phyloP scores from a whole-genome alignment of 805 yeast genomes.

The Blastobotrys mokoenaii region DNA sequence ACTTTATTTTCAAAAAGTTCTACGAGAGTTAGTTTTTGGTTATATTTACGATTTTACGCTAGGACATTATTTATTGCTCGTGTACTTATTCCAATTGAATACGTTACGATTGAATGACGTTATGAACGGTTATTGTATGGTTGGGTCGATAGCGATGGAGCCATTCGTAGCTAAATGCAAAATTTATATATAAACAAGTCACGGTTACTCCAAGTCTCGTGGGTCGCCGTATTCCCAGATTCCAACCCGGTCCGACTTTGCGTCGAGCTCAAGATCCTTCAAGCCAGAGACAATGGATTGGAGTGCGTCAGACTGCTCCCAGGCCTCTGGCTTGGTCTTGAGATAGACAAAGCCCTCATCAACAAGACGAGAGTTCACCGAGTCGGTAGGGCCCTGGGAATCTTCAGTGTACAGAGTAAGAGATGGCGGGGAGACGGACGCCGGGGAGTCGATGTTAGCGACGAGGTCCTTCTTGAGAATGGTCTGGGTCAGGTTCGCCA shows the following conservation, averaged over 20 bases:
- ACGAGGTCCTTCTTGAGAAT: slow-evolving; percentile 46
- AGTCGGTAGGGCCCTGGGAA: slow-evolving; percentile 43
- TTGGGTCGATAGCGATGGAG: too few relatives aligned
- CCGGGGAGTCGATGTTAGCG: slow-evolving; percentile 36
- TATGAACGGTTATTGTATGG: not conserved
- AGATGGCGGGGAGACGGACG: slow-evolving; percentile 28
- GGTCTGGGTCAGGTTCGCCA: slow-evolving; percentile 45
- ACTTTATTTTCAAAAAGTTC: slow-evolving; percentile 67
- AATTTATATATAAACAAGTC: not conserved
- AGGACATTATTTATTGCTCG: not conserved
- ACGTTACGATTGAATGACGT: too few relatives aligned
- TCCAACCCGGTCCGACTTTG: slow-evolving; percentile 45
- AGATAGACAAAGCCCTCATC: slow-evolving; percentile 54
- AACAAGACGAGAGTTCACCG: slow-evolving; percentile 53
- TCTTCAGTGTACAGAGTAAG: slow-evolving; percentile 51
- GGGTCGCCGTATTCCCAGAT: slow-evolving; percentile 76
- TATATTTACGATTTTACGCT: not conserved
- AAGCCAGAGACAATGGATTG: slow-evolving; percentile 34
- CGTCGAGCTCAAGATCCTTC: slow-evolving; percentile 37
- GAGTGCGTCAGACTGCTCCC: slow-evolving; percentile 29
- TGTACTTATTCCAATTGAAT: too few relatives aligned
- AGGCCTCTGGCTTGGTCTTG: slow-evolving; percentile 22
- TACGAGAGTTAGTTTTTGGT: slow-evolving; percentile 35
- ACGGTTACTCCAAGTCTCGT: slow-evolving; percentile 40
- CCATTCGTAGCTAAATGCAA: not conserved